These are phyloP conservation scores for Leccinellum rugosiceps DNA, from an alignment of 768 basidiomycete species.

Conservation along the genomic window DNA sequence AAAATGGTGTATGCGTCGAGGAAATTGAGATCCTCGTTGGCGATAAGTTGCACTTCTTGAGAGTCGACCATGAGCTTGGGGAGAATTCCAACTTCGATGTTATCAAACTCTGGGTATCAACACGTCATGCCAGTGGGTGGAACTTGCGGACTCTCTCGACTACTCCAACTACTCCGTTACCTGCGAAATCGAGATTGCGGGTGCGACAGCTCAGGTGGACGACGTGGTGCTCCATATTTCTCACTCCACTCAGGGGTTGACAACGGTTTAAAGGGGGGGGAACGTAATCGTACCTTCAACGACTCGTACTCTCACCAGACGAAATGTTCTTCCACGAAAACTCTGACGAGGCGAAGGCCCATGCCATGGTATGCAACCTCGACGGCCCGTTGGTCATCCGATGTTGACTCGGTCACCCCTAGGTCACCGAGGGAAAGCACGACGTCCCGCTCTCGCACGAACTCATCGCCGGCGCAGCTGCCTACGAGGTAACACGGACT, in stretches of 20 bases:
- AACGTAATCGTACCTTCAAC: background rate
- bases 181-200: too few species aligned
- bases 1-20: constrained; percentile 1
- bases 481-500: constrained; percentile 21
- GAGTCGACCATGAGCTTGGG: background rate
- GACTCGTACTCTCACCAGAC: background rate
- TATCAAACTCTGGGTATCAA: too few species aligned
- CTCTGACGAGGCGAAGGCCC: constrained; percentile 25
- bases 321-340: constrained; percentile 23
- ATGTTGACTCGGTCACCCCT: background rate
- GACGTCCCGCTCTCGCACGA: constrained; percentile 25
- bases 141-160: too few species aligned
- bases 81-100: too few species aligned
- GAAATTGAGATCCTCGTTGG: background rate
- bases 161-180: too few species aligned
- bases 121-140: too few species aligned
- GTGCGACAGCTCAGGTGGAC: too few species aligned
- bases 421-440: constrained; percentile 19
- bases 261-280: background rate
- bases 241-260: background rate
- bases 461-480: constrained; percentile 26
- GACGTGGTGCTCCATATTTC: background rate
- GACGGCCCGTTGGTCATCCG: background rate
- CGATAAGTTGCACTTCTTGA: background rate
- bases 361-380: constrained; percentile 8